Percentiles rank a stretch among this genome's conserved stretches.
Evolutionary conservation across 768 basidiomycete genomes (phyloP).

Genomic region (Trametes sanguinea): DNA sequence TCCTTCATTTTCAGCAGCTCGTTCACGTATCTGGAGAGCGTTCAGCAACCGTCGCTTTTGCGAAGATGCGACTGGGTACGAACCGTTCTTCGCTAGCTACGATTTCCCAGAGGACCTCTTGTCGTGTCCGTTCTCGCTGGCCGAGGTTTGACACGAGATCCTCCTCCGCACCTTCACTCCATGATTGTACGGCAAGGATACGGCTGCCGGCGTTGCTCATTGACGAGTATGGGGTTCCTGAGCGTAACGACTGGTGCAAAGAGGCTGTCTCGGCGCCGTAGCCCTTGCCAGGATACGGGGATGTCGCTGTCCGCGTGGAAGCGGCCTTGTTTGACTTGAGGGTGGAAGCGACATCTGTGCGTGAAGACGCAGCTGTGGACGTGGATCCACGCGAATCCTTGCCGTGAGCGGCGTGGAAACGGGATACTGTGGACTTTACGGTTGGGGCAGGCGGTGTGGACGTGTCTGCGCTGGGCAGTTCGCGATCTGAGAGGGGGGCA

Average conservation of each 20-base stretch:
- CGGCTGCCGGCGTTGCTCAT: conserved; percentile 70
- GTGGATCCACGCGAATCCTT: conserved; percentile 71
- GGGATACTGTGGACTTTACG: conserved; percentile 69
- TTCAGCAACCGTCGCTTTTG: conserved; percentile 18
- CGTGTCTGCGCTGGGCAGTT: conserved; percentile 49
- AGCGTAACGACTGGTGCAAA: conserved; percentile 68
- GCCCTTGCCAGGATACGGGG: conserved; percentile 58
- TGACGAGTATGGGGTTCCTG: conserved; percentile 79
- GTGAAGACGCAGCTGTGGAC: conserved; percentile 65
- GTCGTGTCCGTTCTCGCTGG: conserved; percentile 91
- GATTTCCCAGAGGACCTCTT: conserved; percentile 96
- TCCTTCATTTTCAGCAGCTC: conserved; percentile 92
- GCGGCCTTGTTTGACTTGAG: conserved; percentile 49
- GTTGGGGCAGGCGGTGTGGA: conserved; percentile 35
- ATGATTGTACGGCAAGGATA: conserved; percentile 76
- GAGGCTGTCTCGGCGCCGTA: conserved; percentile 50
- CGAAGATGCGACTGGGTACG: conserved; percentile 27
- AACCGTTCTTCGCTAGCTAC: conserved; percentile 95
- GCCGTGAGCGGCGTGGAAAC: conserved; percentile 73
- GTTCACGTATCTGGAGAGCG: conserved; percentile 74
- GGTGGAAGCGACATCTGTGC: conserved; percentile 54
- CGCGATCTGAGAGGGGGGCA: conserved; percentile 49
- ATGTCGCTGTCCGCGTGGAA: conserved; percentile 62
- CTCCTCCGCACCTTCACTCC: conserved; percentile 94
- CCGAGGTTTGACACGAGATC: conserved; percentile 92